A percentile compares a stretch with the other conserved stretches of the same genome.
These are phyloP conservation scores for Globisporangium acanthophoron DNA, from an alignment of 352 stramenopile species.

Conservation along the genomic window DNA sequence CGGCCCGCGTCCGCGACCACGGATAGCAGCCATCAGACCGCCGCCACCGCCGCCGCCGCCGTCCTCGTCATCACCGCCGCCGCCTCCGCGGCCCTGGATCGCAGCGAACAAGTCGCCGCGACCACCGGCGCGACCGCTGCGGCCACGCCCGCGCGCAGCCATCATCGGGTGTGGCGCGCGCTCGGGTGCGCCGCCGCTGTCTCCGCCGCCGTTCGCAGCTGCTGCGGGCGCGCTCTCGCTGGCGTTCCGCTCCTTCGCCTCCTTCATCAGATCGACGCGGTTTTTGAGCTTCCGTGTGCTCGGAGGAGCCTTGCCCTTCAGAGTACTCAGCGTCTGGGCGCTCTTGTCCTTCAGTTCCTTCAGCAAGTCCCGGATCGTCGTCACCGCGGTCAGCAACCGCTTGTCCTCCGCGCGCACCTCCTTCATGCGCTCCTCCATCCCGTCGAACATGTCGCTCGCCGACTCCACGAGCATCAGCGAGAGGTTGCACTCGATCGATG, in stretches of 20 bases:
- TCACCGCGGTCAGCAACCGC: conserved; percentile 62
- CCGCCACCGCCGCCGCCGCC: conserved; percentile 25
- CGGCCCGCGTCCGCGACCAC: conserved; percentile 39
- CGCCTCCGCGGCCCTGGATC: conserved; percentile 40
- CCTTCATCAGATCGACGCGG: conserved; percentile 72
- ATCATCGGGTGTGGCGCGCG: conserved; percentile 34
- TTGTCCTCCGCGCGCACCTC: conserved; percentile 82
- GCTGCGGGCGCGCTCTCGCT: conserved; percentile 28
- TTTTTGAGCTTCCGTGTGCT: conserved; percentile 59
- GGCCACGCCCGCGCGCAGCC: conserved; percentile 34
- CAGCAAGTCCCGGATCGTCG: conserved; percentile 48
- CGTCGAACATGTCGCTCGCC: conserved; percentile 66
- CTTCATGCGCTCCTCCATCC: conserved; percentile 79
- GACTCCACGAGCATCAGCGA: conserved; percentile 55
- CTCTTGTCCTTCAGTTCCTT: conserved; percentile 69
- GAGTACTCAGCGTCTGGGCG: conserved; percentile 31
- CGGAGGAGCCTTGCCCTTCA: conserved; percentile 67
- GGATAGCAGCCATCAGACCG: conserved; percentile 25
- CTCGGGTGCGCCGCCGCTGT: conserved; percentile 15
- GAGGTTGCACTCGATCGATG: conserved; percentile 66
- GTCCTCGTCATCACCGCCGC: conserved; percentile 35
- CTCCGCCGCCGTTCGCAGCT: conserved; percentile 19
- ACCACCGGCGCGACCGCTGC: conserved; percentile 20
- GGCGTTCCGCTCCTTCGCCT: conserved; percentile 85
- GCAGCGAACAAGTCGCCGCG: conserved; percentile 42